phyloP scores from a whole-genome alignment of 257 asterid genomes.

The Nicotiana otophora region DNA sequence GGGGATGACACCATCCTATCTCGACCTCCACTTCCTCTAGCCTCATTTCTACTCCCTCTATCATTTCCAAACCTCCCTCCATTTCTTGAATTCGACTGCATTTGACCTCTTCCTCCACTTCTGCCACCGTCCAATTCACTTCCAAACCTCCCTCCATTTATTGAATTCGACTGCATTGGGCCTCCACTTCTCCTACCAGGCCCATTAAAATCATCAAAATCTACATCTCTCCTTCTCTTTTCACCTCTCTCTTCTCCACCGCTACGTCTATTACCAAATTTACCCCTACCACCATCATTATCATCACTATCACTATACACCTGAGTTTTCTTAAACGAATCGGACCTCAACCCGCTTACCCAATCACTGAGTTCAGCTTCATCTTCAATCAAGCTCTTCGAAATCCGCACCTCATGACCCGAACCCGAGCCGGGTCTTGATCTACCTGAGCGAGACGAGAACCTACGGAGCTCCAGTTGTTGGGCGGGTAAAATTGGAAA shows the following conservation, averaged over 20 bases:
- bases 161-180: conserved; percentile 5
- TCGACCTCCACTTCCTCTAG: conserved; percentile 3
- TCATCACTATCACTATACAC: conserved; percentile 58
- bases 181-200: conserved; percentile 15
- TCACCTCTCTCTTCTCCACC: conserved; percentile 28
- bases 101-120: not conserved
- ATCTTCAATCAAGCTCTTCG: conserved; percentile 87
- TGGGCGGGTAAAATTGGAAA: conserved; percentile 21
- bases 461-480: conserved; percentile 16
- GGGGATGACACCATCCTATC: not conserved
- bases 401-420: conserved; percentile 23
- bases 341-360: conserved; percentile 79
- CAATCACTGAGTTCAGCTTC: conserved; percentile 92
- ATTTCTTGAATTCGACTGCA: not conserved
- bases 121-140: not conserved
- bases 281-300: conserved; percentile 27
- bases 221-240: conserved; percentile 26
- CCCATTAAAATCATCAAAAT: conserved; percentile 13
- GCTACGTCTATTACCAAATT: conserved; percentile 17
- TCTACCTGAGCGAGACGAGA: conserved; percentile 38
- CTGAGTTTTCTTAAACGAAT: conserved; percentile 43
- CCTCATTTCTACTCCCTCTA: conserved; percentile 18
- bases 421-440: conserved; percentile 29
- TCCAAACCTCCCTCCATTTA: conserved; percentile 15
- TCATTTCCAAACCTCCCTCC: conserved; percentile 11